Evolutionary conservation across 2,329 filamentous ascomycete species (phyloP).

Genomic region (Niveomyces coronatus): DNA sequence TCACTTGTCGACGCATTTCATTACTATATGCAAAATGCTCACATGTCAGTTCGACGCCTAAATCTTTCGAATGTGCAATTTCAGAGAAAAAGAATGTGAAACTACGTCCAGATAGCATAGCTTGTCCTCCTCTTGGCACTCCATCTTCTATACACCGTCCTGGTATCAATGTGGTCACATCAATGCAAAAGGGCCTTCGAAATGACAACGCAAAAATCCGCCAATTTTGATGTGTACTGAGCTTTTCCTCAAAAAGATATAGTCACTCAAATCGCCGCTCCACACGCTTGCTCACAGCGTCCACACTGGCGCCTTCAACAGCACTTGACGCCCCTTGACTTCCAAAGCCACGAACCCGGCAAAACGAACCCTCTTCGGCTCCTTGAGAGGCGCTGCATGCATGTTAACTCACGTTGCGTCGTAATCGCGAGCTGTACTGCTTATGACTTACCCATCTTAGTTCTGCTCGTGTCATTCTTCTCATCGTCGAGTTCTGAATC

Average conservation of each 20-base stretch:
- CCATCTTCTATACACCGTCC: not conserved
- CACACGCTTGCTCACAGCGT: constrained; percentile 26
- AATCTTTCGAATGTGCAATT: no score
- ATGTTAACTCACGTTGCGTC: constrained; percentile 19
- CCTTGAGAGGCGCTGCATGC: constrained; percentile 31
- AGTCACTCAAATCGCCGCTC: no score
- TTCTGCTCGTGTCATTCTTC: constrained; percentile 34
- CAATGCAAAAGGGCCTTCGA: not conserved
- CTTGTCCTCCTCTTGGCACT: no score
- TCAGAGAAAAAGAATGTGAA: no score
- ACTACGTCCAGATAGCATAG: no score
- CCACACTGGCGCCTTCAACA: constrained; percentile 70
- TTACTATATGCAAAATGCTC: no score
- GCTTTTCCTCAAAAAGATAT: no score
- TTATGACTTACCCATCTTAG: constrained; percentile 28
- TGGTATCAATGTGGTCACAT: no score
- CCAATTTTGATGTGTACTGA: no score
- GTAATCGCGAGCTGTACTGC: constrained; percentile 18
- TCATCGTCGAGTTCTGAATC: constrained; percentile 27
- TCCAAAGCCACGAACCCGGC: constrained; percentile 67
- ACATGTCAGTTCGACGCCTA: no score
- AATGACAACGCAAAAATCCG: not conserved
- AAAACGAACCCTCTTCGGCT: constrained; percentile 54
- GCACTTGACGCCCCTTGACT: constrained; percentile 63
- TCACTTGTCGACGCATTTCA: no score